These are phyloP conservation scores for Cutaneotrichosporon sp. DNA, from an alignment of 1,284 basidiomycete species.

Conservation along the genomic window DNA sequence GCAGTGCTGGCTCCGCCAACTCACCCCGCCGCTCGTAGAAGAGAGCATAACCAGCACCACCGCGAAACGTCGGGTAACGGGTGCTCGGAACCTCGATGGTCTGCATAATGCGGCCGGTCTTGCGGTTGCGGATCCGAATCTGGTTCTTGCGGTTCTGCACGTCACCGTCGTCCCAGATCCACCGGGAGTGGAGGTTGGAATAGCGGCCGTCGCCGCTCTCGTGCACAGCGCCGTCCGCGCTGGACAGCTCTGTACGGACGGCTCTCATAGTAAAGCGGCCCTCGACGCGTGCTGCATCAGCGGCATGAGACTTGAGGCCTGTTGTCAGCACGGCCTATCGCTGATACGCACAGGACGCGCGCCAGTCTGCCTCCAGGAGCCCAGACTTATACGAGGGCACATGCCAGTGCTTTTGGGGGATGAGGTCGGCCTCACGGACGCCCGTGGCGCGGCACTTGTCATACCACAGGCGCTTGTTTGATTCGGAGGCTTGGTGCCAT, in stretches of 20 bases:
- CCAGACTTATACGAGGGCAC: background rate
- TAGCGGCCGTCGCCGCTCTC: background rate
- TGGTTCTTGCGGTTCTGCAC: background rate
- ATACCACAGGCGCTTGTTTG: background rate
- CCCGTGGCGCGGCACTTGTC: background rate
- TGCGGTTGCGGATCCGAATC: background rate
- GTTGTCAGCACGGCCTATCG: background rate
- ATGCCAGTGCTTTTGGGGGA: background rate
- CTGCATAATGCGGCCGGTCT: background rate
- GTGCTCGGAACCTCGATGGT: too few species aligned
- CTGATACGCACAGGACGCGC: background rate
- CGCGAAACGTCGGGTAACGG: too few species aligned
- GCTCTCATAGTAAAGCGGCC: background rate
- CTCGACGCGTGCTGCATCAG: background rate
- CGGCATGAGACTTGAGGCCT: background rate
- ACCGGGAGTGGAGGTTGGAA: background rate
- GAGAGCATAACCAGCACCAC: background rate
- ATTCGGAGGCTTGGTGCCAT: background rate
- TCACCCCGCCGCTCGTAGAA: background rate
- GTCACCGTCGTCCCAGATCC: background rate
- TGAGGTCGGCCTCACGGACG: background rate
- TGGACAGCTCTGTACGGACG: too few species aligned
- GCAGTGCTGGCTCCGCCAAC: background rate
- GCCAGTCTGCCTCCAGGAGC: background rate
- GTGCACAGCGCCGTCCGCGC: too few species aligned